These are phyloP conservation scores for Aspergillus udagawae DNA, from an alignment of 2,329 filamentous ascomycete species.

Conservation along the genomic window DNA sequence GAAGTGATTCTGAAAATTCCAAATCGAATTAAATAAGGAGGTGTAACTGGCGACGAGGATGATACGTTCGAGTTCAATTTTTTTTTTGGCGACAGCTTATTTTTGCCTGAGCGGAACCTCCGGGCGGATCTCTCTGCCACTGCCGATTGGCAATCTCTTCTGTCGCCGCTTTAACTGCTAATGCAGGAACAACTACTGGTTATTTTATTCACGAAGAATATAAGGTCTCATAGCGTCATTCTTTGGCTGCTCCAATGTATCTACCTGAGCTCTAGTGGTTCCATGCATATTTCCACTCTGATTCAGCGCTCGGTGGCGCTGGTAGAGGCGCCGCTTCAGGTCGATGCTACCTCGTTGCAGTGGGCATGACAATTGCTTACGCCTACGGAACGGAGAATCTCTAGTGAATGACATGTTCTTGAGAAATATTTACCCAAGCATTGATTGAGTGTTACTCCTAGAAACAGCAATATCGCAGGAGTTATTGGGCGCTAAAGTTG, in stretches of 20 bases:
- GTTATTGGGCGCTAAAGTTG: background rate
- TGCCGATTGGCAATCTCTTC: constrained; percentile 4
- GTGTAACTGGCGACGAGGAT: background rate
- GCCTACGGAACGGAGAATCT: background rate
- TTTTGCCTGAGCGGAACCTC: constrained; percentile 7
- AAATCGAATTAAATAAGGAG: background rate
- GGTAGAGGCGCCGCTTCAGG: background rate
- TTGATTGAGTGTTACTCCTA: background rate
- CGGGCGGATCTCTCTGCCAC: constrained; percentile 5
- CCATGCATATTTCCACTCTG: background rate
- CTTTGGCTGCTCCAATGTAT: background rate
- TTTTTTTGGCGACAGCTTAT: background rate
- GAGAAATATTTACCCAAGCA: background rate
- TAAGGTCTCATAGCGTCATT: background rate
- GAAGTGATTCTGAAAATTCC: background rate
- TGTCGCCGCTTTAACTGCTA: background rate
- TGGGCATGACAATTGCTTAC: background rate
- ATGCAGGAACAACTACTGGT: background rate
- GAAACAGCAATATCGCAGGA: background rate
- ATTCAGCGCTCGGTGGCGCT: background rate
- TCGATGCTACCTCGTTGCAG: background rate
- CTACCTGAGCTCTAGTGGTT: background rate
- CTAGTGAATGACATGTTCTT: background rate
- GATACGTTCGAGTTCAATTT: background rate
- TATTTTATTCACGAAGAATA: background rate